Conservation (phyloP, 352 stramenopile genomes). For the Halophytophthora batemanensis region DNA sequence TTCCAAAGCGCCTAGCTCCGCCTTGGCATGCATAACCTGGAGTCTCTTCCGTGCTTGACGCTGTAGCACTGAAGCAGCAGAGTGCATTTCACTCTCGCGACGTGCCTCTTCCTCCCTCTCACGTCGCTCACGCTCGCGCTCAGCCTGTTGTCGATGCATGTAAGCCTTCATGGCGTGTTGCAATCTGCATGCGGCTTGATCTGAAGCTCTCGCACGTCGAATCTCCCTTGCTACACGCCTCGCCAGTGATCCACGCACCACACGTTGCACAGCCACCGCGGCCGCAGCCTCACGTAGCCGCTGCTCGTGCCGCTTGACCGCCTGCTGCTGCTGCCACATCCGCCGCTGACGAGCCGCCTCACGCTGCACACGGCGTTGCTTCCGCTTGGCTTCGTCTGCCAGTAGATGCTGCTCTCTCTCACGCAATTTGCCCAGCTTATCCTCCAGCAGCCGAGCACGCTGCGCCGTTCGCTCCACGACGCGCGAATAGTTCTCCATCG, state of each 20-base stretch:
- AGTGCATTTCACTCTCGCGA: constrained; percentile 30
- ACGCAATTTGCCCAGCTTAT: constrained; percentile 49
- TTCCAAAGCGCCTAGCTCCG: constrained; percentile 8
- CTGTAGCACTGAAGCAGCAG: constrained; percentile 44
- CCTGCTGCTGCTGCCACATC: constrained; percentile 48
- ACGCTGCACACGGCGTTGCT: constrained; percentile 32
- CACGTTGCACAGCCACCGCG: constrained; percentile 39
- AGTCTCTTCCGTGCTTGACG: constrained; percentile 36
- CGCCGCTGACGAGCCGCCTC: constrained; percentile 41
- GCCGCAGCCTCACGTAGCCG: constrained; percentile 33
- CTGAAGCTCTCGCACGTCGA: constrained; percentile 9
- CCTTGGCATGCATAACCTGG: constrained; percentile 12
- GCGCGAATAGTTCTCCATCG: constrained; percentile 67
- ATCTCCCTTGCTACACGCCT: constrained; percentile 10
- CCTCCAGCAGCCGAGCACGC: constrained; percentile 35
- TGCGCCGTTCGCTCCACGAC: constrained; percentile 55
- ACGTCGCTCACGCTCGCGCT: constrained; percentile 18
- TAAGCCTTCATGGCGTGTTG: constrained; percentile 35
- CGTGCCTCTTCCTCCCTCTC: constrained; percentile 20
- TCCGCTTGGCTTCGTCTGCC: constrained; percentile 36
- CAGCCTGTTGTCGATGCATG: constrained; percentile 18
- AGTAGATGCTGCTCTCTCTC: constrained; percentile 40
- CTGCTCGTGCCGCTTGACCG: constrained; percentile 42
- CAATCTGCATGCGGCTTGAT: constrained; percentile 30
- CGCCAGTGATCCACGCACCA: constrained; percentile 34